A percentile compares a stretch with the other conserved stretches of the same genome.
phyloP scores from a whole-genome alignment of 2,329 filamentous ascomycete species.

The Didymella keratinophila region DNA sequence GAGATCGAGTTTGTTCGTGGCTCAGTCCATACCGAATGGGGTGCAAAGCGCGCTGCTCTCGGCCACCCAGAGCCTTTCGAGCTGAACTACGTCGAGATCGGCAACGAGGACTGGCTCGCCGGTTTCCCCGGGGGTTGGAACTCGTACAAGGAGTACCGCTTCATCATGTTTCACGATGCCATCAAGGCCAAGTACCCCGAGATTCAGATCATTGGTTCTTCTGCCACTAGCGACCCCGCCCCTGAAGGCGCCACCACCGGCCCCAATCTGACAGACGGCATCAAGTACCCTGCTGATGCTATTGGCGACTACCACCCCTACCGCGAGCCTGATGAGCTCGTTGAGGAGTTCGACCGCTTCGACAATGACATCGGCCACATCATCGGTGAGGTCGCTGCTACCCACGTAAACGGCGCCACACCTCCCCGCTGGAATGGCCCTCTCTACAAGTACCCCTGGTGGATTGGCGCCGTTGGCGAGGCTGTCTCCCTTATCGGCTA shows the following conservation, averaged over 20 bases:
- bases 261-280: slow-evolving; percentile 40
- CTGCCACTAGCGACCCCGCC: slow-evolving; percentile 41
- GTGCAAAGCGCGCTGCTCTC: slow-evolving; percentile 46
- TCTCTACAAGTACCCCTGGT: slow-evolving; percentile 41
- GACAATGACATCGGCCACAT: slow-evolving; percentile 51
- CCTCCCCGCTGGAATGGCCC: slow-evolving; percentile 36
- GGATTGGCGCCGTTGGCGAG: slow-evolving; percentile 68
- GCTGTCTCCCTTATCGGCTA: slow-evolving; percentile 71
- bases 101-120: slow-evolving; percentile 52
- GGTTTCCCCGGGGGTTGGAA: slow-evolving; percentile 39
- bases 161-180: slow-evolving; percentile 44
- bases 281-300: slow-evolving; percentile 30
- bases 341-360: slow-evolving; percentile 53
- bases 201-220: slow-evolving; percentile 47
- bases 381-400: slow-evolving; percentile 49
- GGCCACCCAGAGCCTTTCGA: slow-evolving; percentile 49
- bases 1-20: slow-evolving; percentile 49
- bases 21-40: slow-evolving; percentile 41
- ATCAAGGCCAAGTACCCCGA: slow-evolving; percentile 47
- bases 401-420: slow-evolving; percentile 41
- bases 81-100: slow-evolving; percentile 51
- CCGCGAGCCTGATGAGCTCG: slow-evolving; percentile 53
- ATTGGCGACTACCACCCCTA: slow-evolving; percentile 55
- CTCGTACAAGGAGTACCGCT: slow-evolving; percentile 45
- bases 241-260: slow-evolving; percentile 43